Conservation (phyloP, 2,329 filamentous ascomycete genomes). For the Knufia petricola region DNA sequence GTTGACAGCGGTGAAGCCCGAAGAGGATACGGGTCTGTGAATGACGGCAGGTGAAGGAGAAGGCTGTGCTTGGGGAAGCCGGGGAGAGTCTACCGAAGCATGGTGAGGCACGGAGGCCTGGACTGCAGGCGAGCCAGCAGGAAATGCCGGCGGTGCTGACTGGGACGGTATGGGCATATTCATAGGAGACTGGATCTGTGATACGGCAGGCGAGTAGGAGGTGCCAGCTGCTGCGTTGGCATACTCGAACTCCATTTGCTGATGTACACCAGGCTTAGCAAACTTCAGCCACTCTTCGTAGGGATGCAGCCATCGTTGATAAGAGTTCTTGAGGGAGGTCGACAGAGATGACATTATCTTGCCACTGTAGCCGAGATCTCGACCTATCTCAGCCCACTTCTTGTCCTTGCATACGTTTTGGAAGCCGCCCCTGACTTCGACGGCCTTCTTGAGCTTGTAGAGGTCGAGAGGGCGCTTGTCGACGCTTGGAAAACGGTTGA, state of each 20-base stretch:
- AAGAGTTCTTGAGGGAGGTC: slow-evolving; percentile 96
- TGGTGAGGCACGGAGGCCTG: slow-evolving; percentile 48
- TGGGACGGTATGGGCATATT: slow-evolving; percentile 41
- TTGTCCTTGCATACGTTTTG: slow-evolving; percentile 95
- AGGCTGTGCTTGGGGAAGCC: not conserved
- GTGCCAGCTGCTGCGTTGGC: slow-evolving; percentile 55
- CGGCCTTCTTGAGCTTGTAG: slow-evolving; percentile 92
- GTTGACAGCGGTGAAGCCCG: slow-evolving; percentile 67
- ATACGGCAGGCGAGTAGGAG: slow-evolving; percentile 52
- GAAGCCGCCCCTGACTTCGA: slow-evolving; percentile 88
- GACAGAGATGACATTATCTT: slow-evolving; percentile 99
- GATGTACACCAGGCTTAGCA: slow-evolving; percentile 91
- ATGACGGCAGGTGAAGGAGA: slow-evolving; percentile 24
- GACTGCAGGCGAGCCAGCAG: slow-evolving; percentile 50
- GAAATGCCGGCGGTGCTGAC: slow-evolving; percentile 33
- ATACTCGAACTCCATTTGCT: slow-evolving; percentile 86
- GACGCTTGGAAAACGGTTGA: slow-evolving; percentile 89
- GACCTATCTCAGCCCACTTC: slow-evolving; percentile 97
- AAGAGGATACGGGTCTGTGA: slow-evolving; percentile 30
- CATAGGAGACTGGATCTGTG: slow-evolving; percentile 64
- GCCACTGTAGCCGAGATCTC: slow-evolving; percentile 92
- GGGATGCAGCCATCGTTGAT: slow-evolving; percentile 90
- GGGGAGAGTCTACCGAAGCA: slow-evolving; percentile 37
- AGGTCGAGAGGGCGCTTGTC: slow-evolving; percentile 95
- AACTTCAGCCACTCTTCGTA: slow-evolving; percentile 90